A percentile compares a stretch with the other conserved stretches of the same genome.
These are phyloP conservation scores for Mycosphaerella arachidis DNA, from an alignment of 2,329 filamentous ascomycete genomes.

Conservation along the genomic window DNA sequence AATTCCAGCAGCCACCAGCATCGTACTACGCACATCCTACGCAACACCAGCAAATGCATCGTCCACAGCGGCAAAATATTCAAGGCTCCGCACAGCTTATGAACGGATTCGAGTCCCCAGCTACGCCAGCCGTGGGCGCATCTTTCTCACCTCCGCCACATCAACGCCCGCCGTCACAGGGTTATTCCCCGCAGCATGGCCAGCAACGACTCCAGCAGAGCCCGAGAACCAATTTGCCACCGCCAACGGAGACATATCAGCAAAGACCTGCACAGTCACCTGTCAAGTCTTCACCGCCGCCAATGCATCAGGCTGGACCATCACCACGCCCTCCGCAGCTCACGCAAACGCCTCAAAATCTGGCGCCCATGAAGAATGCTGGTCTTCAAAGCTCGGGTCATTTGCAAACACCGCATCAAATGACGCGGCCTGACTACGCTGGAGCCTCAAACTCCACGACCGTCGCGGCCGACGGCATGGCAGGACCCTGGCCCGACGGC, in stretches of 20 bases:
- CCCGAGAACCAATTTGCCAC: constrained; percentile 29
- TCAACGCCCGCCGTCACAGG: constrained; percentile 11
- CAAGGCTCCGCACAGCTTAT: constrained; percentile 25
- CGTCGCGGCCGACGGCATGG: constrained; percentile 32
- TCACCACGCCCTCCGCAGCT: constrained; percentile 7
- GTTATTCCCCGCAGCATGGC: not conserved
- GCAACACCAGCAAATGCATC: not conserved
- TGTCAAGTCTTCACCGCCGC: constrained; percentile 29
- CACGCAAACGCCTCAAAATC: constrained; percentile 11
- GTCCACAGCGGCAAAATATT: constrained; percentile 16
- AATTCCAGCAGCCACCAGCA: constrained; percentile 10
- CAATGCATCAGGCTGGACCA: not conserved
- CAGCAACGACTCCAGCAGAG: constrained; percentile 20
- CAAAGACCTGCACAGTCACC: constrained; percentile 26
- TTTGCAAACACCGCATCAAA: constrained; percentile 13
- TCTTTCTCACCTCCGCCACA: constrained; percentile 17
- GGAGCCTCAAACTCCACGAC: constrained; percentile 16
- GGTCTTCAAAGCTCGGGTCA: not conserved
- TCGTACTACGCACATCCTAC: not conserved
- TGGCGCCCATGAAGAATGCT: constrained; percentile 14
- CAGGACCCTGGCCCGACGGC: constrained; percentile 30
- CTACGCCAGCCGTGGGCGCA: constrained; percentile 19
- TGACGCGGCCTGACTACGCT: constrained; percentile 10
- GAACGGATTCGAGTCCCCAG: constrained; percentile 30
- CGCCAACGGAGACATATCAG: constrained; percentile 19